Evolutionary conservation across 2,329 filamentous ascomycete genomes (phyloP), one percentile per base, ranked within the genome.

Genomic region (Hypoxylon sp.): DNA sequence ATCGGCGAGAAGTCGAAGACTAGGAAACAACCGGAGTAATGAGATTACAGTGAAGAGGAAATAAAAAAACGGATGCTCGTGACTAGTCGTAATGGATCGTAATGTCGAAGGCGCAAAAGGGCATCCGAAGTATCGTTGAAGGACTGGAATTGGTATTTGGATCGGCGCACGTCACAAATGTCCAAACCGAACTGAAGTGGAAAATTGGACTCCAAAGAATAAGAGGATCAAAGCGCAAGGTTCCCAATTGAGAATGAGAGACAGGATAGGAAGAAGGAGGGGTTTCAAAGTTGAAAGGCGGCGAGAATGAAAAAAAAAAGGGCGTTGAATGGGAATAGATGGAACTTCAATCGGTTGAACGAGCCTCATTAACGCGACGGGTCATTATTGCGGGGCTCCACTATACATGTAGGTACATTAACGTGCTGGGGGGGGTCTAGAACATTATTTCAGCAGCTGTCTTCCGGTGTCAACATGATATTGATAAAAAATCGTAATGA

Each of bases 81-180:
- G 52, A 53, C 48, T 56, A 59, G 30, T 70, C 68, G 65, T 70
- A 53, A 70, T 45, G 21, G 28, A 43, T 68, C 68, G 56, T 70
- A 17, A 64, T 13, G n/a, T 48, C 36, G 17, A 17, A 56, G 56
- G 60, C 36, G 62, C 23, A 55, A 68, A 58, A 48, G 49, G 65
- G 36, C 10, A 25, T 30, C 38, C 32, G 60, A 58, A 23, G 21
- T 19, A 56, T 65, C 50, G 52, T 64, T 53, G 59, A 61, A 57
- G 45, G 49, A 63, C 28, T 7, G 41, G 19, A 41, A 50, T 14
- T 45, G 28, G 60, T 60, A 52, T 60, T 63, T 60, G 21, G 52
- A 56, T 62, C 49, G 38, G 46, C 60, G 60, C 48, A 34, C 43
- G 36, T 59, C 48, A 23, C 21, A 19, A 60, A 53, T 25, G 36